These are phyloP conservation scores for Colletotrichum sp. DNA, from an alignment of 2,329 filamentous ascomycete species.

Conservation along the genomic window DNA sequence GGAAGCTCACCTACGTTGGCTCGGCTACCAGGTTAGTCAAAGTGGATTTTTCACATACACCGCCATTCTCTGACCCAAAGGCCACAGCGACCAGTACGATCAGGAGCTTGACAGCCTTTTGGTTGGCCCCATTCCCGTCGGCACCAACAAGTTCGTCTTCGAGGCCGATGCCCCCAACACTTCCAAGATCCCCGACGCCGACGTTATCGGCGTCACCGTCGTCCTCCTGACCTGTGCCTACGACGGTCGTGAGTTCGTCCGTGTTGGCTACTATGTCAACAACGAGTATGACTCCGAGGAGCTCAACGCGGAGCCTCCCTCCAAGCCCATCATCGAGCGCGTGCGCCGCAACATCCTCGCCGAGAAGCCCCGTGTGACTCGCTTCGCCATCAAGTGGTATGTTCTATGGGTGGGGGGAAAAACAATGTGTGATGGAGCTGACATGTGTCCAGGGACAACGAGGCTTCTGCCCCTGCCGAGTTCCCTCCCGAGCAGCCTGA, in stretches of 20 bases:
- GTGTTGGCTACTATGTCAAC: conserved; percentile 99
- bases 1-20: conserved; percentile 99
- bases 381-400: conserved; percentile 98
- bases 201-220: conserved; percentile 96
- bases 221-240: conserved; percentile 96
- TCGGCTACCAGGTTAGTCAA: conserved; percentile 89
- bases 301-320: conserved; percentile 84
- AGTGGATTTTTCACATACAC: conserved; percentile 26
- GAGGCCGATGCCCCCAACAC: conserved; percentile 93
- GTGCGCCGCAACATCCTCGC: conserved; percentile 91
- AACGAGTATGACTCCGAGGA: conserved; percentile 97
- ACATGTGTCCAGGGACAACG: conserved; percentile 77
- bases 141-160: conserved; percentile 98
- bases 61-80: conserved; percentile 10
- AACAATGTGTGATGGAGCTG: not conserved
- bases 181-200: conserved; percentile 87
- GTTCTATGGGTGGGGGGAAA: conserved; percentile 30
- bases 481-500: conserved; percentile 98
- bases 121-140: conserved; percentile 95
- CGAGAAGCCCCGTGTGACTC: conserved; percentile 95
- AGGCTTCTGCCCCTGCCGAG: conserved; percentile 93
- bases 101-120: conserved; percentile 97
- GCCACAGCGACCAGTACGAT: conserved; percentile 87
- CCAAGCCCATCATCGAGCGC: conserved; percentile 91
- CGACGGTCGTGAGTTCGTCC: conserved; percentile 94